These are phyloP conservation scores for Beauveria caledonica DNA, from an alignment of 2,329 filamentous ascomycete species.

Conservation along the genomic window DNA sequence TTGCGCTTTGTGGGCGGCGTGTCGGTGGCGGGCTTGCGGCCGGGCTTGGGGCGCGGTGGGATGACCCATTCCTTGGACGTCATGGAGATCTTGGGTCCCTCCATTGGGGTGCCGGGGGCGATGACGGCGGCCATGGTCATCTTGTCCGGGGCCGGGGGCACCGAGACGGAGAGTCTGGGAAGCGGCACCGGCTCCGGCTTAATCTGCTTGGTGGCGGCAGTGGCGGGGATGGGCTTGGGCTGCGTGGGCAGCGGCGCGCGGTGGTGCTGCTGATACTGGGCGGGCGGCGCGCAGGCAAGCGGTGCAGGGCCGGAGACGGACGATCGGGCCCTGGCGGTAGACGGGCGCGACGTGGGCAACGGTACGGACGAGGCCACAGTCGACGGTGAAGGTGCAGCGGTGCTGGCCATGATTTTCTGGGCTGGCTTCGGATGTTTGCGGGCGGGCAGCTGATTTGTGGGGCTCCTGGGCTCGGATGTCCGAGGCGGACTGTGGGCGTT, in stretches of 20 bases:
- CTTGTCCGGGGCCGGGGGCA: constrained; percentile 29
- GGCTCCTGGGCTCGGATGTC: constrained; percentile 10
- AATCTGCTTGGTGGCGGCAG: constrained; percentile 22
- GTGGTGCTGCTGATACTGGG: constrained; percentile 15
- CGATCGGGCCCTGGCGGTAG: background rate
- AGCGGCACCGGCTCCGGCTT: constrained; percentile 14
- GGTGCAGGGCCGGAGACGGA: background rate
- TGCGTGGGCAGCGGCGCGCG: constrained; percentile 24
- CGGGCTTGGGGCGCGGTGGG: constrained; percentile 77
- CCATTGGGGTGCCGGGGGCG: constrained; percentile 30
- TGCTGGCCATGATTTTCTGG: constrained; percentile 14
- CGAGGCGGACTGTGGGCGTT: constrained; percentile 5
- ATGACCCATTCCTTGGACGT: constrained; percentile 83
- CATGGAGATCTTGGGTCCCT: constrained; percentile 47
- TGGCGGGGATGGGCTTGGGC: constrained; percentile 18
- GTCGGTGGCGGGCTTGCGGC: constrained; percentile 87
- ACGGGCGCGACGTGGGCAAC: constrained; percentile 13
- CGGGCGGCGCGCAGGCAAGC: constrained; percentile 13
- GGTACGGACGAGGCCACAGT: constrained; percentile 19
- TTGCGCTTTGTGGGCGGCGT: constrained; percentile 90
- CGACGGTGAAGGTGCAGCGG: constrained; percentile 15
- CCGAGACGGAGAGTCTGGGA: constrained; percentile 23
- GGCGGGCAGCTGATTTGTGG: constrained; percentile 12
- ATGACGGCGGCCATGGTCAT: constrained; percentile 42
- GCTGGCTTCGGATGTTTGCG: constrained; percentile 9